Base-by-base conservation (phyloP, 805 yeast genomes). In the Wickerhamomyces canadensis region DNA sequence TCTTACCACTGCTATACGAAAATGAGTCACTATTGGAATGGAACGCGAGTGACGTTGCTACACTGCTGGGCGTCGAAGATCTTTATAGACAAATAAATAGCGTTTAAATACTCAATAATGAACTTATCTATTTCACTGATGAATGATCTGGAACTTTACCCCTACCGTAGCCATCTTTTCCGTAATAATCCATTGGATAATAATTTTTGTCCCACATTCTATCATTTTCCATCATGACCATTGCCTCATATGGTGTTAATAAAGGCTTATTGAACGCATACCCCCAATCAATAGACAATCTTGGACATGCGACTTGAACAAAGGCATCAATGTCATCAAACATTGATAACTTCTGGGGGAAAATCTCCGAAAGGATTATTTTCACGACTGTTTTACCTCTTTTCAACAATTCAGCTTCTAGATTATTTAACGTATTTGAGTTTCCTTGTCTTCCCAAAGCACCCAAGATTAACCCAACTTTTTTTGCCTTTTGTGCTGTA, bases 251-350 rank as follows among this genome's bases (percentile, higher is more conserved):
- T 0, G 98, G 98, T 0, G 98, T 91, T 40, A 93, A 62, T 30
- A 93, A 64, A 0, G 98, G 98, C 54, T 84, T 84, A 41, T 79
- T 78, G 55, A 93, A 93, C 0, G 98, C 98, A 58, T 93, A 93
- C 0, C 98, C 98, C 98, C 98, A 93, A 59, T 93, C 98, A 29
- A 93, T 91, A 2, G 96, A 86, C 32, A 93, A 65, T 52, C 98
- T 70, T 0, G 98, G 98, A 57, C 98, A 93, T 1, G 98, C 98
- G 3, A 93, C 95, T 61, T 93, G 98, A 12, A 93, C 84, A 70
- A 93, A 93, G 2, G 89, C 95, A 60, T 93, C 98, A 14, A 91
- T 76, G 52, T 86, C 93, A 51, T 86, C 89, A 61, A 93, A 93
- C 80, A 84, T 82, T 10, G 96, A 81, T 26, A 93, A 65, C 51